A percentile compares a stretch with the other conserved stretches of the same genome.
phyloP scores from a whole-genome alignment of 305 asterid genomes.

The Fraxinus platypoda region DNA sequence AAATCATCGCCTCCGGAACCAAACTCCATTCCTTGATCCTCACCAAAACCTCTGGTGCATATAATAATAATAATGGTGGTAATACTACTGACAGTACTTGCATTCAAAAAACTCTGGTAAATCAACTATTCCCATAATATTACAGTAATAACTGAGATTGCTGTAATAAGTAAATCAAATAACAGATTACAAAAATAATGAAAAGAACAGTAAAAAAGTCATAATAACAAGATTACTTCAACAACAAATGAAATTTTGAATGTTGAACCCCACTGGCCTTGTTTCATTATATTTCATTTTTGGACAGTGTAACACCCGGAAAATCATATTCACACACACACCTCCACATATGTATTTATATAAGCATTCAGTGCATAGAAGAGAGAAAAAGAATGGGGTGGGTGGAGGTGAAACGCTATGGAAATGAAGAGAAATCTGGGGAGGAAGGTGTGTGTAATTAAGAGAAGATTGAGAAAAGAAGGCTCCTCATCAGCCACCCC shows the following conservation, averaged over 20 bases:
- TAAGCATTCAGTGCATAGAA: background rate
- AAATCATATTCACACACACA: background rate
- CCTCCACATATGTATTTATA: background rate
- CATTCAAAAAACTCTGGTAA: constrained; percentile 32
- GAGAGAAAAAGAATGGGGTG: constrained; percentile 7
- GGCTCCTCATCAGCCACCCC: constrained; percentile 24
- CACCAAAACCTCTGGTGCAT: background rate
- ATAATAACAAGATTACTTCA: background rate
- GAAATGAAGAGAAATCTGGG: constrained; percentile 38
- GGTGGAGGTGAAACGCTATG: background rate
- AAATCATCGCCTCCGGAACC: constrained; percentile 63
- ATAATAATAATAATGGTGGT: background rate
- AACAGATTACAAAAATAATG: background rate
- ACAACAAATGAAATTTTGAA: background rate
- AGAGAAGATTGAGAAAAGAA: constrained; percentile 35
- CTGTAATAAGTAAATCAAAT: constrained; percentile 2
- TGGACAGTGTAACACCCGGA: background rate
- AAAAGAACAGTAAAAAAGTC: background rate
- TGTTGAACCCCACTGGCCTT: background rate
- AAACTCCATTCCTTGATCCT: constrained; percentile 48
- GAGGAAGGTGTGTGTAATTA: constrained; percentile 45
- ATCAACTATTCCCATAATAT: constrained; percentile 47
- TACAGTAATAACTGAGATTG: constrained; percentile 35
- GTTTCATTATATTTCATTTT: background rate
- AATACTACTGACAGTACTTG: constrained; percentile 11